Percentiles rank a stretch among this genome's conserved stretches.
Conservation (phyloP, 495 filamentous ascomycete species). For the Hapsidospora chrysogenum region DNA sequence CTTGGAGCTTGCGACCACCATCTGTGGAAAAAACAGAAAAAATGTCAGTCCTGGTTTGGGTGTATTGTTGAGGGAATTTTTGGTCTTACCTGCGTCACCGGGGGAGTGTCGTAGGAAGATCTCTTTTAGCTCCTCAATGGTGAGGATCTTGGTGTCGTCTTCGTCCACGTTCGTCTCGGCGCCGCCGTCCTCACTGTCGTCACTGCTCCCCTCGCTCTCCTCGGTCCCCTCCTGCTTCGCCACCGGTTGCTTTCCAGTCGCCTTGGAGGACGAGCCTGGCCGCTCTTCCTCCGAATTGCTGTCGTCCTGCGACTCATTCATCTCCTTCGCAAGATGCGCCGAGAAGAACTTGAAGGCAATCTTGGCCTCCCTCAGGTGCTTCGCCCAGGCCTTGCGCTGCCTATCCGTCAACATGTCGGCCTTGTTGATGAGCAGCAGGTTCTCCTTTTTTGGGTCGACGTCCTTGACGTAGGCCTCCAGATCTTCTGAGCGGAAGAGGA, state of each 20-base stretch:
- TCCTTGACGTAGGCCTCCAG: conserved; percentile 89
- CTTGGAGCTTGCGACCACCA: conserved; percentile 53
- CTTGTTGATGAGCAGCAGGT: conserved; percentile 92
- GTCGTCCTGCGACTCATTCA: conserved; percentile 50
- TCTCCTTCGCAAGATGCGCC: conserved; percentile 74
- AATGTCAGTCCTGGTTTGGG: too few relatives aligned
- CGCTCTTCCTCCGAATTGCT: conserved; percentile 31
- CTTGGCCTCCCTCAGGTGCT: conserved; percentile 63
- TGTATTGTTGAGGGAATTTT: neutral
- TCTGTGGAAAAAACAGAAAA: conserved; percentile 6
- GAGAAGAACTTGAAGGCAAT: conserved; percentile 95
- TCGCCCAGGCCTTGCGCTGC: conserved; percentile 75
- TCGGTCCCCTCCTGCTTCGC: conserved; percentile 16
- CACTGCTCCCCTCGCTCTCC: conserved; percentile 26
- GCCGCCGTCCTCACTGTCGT: conserved; percentile 18
- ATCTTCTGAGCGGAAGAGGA: conserved; percentile 89
- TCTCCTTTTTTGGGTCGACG: conserved; percentile 73
- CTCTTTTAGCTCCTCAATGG: conserved; percentile 78
- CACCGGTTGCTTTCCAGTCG: neutral
- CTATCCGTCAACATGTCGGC: conserved; percentile 94
- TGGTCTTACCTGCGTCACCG: conserved; percentile 29
- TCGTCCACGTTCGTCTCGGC: conserved; percentile 27
- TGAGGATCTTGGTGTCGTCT: conserved; percentile 64
- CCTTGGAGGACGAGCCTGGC: conserved; percentile 9
- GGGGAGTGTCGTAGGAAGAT: conserved; percentile 69